These are phyloP conservation scores for Syzygium aqueum DNA, from an alignment of 345 rosid species.

Conservation along the genomic window DNA sequence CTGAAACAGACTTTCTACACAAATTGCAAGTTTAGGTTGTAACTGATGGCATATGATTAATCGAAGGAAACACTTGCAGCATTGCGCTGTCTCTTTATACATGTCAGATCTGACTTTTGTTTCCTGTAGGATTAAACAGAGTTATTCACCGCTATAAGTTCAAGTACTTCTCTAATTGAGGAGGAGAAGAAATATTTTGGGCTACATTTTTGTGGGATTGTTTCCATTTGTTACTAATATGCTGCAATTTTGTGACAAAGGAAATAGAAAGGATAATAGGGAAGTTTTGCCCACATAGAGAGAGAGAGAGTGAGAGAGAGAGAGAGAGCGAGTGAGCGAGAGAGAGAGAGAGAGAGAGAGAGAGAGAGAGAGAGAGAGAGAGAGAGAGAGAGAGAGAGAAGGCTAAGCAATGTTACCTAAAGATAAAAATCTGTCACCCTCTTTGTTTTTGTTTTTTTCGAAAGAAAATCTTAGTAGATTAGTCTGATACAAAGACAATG, in stretches of 20 bases:
- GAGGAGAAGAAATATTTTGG: not conserved
- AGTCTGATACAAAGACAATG: not conserved
- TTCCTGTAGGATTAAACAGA: not conserved
- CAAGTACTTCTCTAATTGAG: not conserved
- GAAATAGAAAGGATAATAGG: not conserved
- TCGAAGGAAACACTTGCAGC: not conserved
- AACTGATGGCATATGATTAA: not conserved
- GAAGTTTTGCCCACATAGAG: not conserved
- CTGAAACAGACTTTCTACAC: not conserved
- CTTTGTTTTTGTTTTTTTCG: not conserved
- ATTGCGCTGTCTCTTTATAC: not conserved
- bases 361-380: not conserved
- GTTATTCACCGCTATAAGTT: not conserved
- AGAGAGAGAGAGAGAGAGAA: not conserved
- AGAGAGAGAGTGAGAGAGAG: not conserved
- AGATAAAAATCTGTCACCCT: not conserved
- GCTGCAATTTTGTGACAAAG: not conserved
- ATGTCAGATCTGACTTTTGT: not conserved
- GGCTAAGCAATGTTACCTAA: not conserved
- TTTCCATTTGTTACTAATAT: not conserved
- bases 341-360: not conserved
- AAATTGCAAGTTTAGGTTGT: not conserved
- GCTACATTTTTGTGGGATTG: not conserved
- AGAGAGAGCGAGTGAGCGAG: not conserved
- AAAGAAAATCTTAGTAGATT: not conserved